Base-by-base conservation (phyloP, 257 asterid genomes). In the Solanum habrochaites region DNA sequence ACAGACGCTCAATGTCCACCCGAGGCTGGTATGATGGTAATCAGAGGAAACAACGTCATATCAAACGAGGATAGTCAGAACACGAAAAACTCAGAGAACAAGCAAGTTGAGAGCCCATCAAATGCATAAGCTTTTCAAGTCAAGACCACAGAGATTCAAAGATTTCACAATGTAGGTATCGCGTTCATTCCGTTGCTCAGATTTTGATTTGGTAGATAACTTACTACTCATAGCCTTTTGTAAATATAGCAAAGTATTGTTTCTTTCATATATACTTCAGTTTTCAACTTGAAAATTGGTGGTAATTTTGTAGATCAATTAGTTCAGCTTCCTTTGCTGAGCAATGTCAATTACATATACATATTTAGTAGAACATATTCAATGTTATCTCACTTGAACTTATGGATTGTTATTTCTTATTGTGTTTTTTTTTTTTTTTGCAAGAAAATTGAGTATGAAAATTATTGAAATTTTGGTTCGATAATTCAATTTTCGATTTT, bases 51-150 rank as follows among this genome's bases (percentile, higher is more conserved):
- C 45, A 60, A 85, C 31, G n/a, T 88, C 9, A 31, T 86, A 74
- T 83, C 86, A 74, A 73, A 42, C 6, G 89, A 75, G 23, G 85
- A 25, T 42, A 71, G 86, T 70, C 86, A 86, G 72, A 64, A 29
- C 74, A 47, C 25, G 8, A 91, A 90, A 86, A 92, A 85, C 29
- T 39, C 80, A 32, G 90, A 27, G 14, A 84, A 86, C 82, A 87
- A 72, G 78, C 89, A 90, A 86, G 86, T 87, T 3, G 95, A 92
- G 90, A 90, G 95, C 88, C 93, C 92, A 23, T 93, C 94, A 20
- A 72, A 43, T 70, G 86, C 83, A 16, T 93, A 58, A 89, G 87
- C 42, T 31, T 72, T 20, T 77, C 11, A 49, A 16, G 62, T 25
- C 83, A 25, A 43, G 60, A 42, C 0, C 18, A 32, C 37, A 43